Base-by-base conservation (phyloP, 2,329 filamentous ascomycete species). In the Neocatenulostroma microsporum region DNA sequence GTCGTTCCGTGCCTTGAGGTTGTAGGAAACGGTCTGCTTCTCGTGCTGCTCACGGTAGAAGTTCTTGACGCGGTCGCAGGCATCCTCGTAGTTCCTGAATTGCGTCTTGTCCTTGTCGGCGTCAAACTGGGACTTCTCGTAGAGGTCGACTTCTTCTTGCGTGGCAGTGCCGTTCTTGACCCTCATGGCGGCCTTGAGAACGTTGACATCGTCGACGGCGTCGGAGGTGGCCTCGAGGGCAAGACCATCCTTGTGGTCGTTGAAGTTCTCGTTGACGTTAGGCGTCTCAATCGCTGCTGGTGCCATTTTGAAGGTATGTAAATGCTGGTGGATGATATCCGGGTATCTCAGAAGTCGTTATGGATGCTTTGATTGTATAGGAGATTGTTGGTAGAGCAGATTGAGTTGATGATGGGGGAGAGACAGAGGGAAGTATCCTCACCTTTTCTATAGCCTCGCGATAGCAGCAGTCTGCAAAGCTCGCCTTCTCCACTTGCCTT, bases 71-170 rank as follows among this genome's bases (percentile, higher is more conserved):
- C 84, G 76, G 63, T 86, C 82, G 64, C 82, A 85, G 27, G 86
- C 84, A 12, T 80, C 78, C 51, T 86, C 79, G 64, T 89, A 94
- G 58, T 91, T 80, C 21, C 87, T 74, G 66, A 89, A 89, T 47
- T 80, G 70, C 15, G 76, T 73, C 69, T 88, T 88, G 70, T 89
- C 81, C 61, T 89, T 89, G 30, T 75, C 66, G 30, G 73, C 62
- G 59, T 87, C 82, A 57, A 87, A 86, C 47, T 80, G 67, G 41
- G 82, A 82, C 42, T 66, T 56, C 29, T 72, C 68, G 54, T 73
- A 73, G 49, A 73, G 65, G 54, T 68, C 63, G 43, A 61, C 62
- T 44, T 68, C 64, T 41, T 62, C 55, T 43, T 65, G 57, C 17
- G 62, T 63, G 24, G 64, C 58, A 37, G 57, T 62, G 55, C 62